Base-by-base conservation (phyloP, 352 stramenopile genomes). In the Phytophthora brassicae region DNA sequence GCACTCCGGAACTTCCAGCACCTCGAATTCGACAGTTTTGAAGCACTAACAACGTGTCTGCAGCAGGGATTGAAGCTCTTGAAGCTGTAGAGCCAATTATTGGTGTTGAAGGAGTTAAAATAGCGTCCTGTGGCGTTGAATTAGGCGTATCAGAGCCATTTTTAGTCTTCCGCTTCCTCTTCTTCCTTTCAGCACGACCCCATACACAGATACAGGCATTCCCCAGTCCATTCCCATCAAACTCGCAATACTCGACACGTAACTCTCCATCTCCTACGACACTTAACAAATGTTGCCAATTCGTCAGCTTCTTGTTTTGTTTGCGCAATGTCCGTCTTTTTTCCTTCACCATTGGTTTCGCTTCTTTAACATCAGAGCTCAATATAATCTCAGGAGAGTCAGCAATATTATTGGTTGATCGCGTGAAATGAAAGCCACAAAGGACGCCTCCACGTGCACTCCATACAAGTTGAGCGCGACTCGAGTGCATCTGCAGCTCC, bases 161-260 rank as follows among this genome's bases (percentile, higher is more conserved):
- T n/a, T n/a, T n/a, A n/a, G n/a, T n/a, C n/a, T 60, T 57, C 28
- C 44, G 64, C 16, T 44, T 50, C 26, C 65, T 72, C 42, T 60
- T 64, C 35, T 60, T 67, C 47, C 60, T 75, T 19, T 68, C 63
- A 11, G 63, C 58, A 45, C 64, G 64, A 2, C 80, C 84, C 16
- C 79, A 86, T 1, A 93, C 75, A 1, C 71, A 76, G 5, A 88
- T 63, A 26, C 82, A 91, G 11, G 82, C 77, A 19, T 94, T 91
- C 2, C 84, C 83, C 16, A 74, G 45, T 33, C 76, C 61, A 54
- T 81, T 84, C 4, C 81, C 82, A 26, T 89, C 77, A 61, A 94
- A 84, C 31, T 90, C 75, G 45, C 84, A 90, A 26, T 81, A 89
- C 31, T 85, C 47, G 1, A 86, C 77, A 9, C 79, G 74, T 13